A percentile compares a stretch with the other conserved stretches of the same genome.
phyloP scores from a whole-genome alignment of 108 stramenopile species.

The Chaetoceros tenuissimus region DNA sequence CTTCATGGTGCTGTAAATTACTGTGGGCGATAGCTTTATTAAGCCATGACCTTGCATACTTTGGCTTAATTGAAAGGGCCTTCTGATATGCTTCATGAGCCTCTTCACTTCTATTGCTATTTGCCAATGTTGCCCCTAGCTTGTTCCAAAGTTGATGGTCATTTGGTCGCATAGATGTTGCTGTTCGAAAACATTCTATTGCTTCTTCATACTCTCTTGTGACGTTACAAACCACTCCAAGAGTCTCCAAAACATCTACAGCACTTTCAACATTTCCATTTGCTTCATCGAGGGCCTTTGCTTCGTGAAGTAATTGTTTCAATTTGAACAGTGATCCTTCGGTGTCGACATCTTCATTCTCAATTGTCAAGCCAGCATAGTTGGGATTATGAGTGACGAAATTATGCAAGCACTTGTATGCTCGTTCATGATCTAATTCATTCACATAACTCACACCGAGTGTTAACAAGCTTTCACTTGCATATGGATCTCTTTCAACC shows the following conservation, averaged over 20 bases:
- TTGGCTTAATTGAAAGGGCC: conserved; percentile 80
- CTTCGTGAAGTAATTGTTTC: conserved; percentile 70
- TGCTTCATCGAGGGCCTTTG: conserved; percentile 53
- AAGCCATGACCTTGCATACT: conserved; percentile 93
- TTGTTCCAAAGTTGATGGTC: conserved; percentile 91
- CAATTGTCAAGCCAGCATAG: conserved; percentile 66
- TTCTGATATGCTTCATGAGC: conserved; percentile 77
- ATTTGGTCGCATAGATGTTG: conserved; percentile 53
- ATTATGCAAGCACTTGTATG: conserved; percentile 71
- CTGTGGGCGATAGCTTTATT: conserved; percentile 93
- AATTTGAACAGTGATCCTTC: conserved; percentile 77
- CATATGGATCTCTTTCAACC: conserved; percentile 85
- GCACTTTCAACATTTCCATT: conserved; percentile 24
- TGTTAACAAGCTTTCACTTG: conserved; percentile 72
- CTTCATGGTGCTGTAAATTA: conserved; percentile 78
- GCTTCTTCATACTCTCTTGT: conserved; percentile 84
- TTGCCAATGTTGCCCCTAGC: conserved; percentile 95
- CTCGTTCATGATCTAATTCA: conserved; percentile 80
- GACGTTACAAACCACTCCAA: conserved; percentile 92
- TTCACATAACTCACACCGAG: conserved; percentile 91
- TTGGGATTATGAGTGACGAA: conserved; percentile 94
- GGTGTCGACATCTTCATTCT: conserved; percentile 20
- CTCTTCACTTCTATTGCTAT: conserved; percentile 73
- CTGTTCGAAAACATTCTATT: conserved; percentile 60
- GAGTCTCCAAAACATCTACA: conserved; percentile 75